A percentile compares a stretch with the other conserved stretches of the same genome.
phyloP scores from a whole-genome alignment of 2,329 filamentous ascomycete genomes.

The Septoria linicola region DNA sequence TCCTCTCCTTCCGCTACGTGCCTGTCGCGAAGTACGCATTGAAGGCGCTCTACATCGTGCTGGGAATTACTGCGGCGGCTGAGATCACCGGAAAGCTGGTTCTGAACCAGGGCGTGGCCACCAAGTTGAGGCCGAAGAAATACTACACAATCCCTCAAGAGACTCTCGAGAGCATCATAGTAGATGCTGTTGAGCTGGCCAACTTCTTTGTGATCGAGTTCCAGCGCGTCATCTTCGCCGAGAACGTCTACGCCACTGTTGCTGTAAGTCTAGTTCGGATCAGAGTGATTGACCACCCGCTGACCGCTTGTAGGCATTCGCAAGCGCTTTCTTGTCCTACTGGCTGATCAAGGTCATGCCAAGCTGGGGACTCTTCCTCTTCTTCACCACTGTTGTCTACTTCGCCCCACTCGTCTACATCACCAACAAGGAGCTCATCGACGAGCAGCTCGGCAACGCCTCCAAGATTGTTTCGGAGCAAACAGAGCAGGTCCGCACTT shows the following conservation, averaged over 20 bases:
- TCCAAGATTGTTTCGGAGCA: constrained; percentile 57
- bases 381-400: constrained; percentile 57
- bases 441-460: constrained; percentile 57
- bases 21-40: constrained; percentile 62
- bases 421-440: constrained; percentile 64
- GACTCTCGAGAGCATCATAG: constrained; percentile 59
- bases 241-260: constrained; percentile 62
- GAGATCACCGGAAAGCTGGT: constrained; percentile 58
- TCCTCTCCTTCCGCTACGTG: constrained; percentile 63
- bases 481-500: constrained; percentile 58
- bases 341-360: constrained; percentile 65
- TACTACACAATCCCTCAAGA: constrained; percentile 67
- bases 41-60: constrained; percentile 58
- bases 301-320: constrained; percentile 53
- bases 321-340: constrained; percentile 59
- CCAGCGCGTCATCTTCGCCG: constrained; percentile 64
- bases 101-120: constrained; percentile 59
- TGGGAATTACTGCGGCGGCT: constrained; percentile 58
- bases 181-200: constrained; percentile 63
- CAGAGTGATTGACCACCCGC: constrained; percentile 16
- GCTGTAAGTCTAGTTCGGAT: constrained; percentile 54
- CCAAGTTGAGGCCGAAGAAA: constrained; percentile 61
- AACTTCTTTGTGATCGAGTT: constrained; percentile 70
- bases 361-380: constrained; percentile 62
- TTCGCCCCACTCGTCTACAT: constrained; percentile 63